A percentile compares a stretch with the other conserved stretches of the same genome.
phyloP scores from a whole-genome alignment of 169 alveolate species.

The Plasmodium falciparum region DNA sequence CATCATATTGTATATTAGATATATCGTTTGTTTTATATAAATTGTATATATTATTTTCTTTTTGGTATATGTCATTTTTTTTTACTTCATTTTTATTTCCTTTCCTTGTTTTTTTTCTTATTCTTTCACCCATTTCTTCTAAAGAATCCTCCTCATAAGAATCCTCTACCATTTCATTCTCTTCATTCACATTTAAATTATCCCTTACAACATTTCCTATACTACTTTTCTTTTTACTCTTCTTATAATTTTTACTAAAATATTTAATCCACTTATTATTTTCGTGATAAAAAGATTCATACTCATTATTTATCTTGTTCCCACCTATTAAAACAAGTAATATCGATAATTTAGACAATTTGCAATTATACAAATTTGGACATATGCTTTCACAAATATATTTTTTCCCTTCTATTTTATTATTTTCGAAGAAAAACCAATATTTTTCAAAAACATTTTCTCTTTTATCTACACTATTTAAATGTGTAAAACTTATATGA shows the following conservation, averaged over 20 bases:
- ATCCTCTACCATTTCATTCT: background rate
- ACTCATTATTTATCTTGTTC: slow-evolving; percentile 29
- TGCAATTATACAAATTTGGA: slow-evolving; percentile 71
- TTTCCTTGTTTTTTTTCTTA: background rate
- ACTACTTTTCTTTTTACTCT: background rate
- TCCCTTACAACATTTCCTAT: background rate
- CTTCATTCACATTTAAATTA: background rate
- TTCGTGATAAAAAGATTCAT: slow-evolving; percentile 58
- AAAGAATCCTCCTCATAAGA: slow-evolving; percentile 38
- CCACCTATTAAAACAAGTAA: slow-evolving; percentile 70
- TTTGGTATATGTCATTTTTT: slow-evolving; percentile 39
- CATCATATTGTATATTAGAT: background rate
- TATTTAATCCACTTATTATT: slow-evolving; percentile 65
- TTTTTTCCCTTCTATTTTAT: slow-evolving; percentile 65
- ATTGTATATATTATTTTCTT: no score
- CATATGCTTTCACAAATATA: slow-evolving; percentile 67
- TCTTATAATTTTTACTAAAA: slow-evolving; percentile 12
- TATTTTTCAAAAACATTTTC: slow-evolving; percentile 37
- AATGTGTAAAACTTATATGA: background rate
- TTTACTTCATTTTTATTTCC: background rate
- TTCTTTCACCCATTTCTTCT: slow-evolving; percentile 57
- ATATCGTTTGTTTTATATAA: no score
- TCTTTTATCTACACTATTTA: background rate
- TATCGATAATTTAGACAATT: slow-evolving; percentile 39
- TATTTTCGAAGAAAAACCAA: slow-evolving; percentile 51